Conservation (phyloP, 2,329 filamentous ascomycete species). For the Aspergillus sp. region DNA sequence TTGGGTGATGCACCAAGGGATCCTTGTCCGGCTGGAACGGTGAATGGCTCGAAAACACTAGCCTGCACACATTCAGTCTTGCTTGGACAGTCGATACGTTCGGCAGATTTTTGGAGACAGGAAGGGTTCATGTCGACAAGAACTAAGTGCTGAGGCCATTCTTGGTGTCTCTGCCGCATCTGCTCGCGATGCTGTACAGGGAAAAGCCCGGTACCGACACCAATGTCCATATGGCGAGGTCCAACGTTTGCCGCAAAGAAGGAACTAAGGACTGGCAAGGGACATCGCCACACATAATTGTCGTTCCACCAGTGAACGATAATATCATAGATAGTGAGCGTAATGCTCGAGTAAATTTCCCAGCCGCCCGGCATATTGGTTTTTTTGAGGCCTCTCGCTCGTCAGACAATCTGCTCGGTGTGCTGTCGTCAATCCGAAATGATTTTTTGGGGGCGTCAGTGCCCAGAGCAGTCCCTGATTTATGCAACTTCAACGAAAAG, state of each 20-base stretch:
- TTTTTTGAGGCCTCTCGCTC: neutral
- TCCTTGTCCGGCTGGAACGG: conserved; percentile 18
- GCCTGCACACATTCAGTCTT: conserved; percentile 33
- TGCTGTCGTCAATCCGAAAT: no score
- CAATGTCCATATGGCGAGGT: conserved; percentile 32
- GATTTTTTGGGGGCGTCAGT: no score
- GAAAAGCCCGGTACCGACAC: conserved; percentile 34
- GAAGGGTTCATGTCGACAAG: conserved; percentile 26
- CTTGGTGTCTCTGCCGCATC: conserved; percentile 4
- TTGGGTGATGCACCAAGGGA: neutral
- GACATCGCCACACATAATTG: conserved; percentile 31
- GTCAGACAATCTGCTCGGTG: no score
- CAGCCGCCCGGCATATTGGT: no score
- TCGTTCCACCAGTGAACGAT: conserved; percentile 18
- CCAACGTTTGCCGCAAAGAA: conserved; percentile 29
- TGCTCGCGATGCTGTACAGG: conserved; percentile 13
- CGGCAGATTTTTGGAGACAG: conserved; percentile 4
- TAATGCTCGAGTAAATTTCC: neutral
- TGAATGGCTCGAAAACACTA: conserved; percentile 38
- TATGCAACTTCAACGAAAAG: no score
- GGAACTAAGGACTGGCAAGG: conserved; percentile 21
- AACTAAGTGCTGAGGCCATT: conserved; percentile 17
- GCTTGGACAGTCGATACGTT: conserved; percentile 7
- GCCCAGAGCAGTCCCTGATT: no score
- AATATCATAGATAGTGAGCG: neutral